Conservation (phyloP, 352 stramenopile species). For the Globisporangium cystogenes region DNA sequence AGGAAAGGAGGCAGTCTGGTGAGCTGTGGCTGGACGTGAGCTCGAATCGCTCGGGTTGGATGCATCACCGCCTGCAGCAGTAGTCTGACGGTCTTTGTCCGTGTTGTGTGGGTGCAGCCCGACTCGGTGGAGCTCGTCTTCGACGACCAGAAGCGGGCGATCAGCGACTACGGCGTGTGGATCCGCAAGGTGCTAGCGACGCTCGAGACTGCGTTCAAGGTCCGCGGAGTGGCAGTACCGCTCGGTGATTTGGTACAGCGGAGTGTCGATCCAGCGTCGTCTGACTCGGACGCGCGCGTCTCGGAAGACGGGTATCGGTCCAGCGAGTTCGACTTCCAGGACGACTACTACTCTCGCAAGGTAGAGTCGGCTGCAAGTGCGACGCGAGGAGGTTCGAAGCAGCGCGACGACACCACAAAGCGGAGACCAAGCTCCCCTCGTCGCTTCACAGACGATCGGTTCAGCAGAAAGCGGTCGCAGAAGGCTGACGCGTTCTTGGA, state of each 20-base stretch:
- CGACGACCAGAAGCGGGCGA: slow-evolving; percentile 31
- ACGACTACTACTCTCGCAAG: slow-evolving; percentile 10
- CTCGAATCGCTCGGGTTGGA: not conserved
- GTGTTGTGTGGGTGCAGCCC: slow-evolving; percentile 1
- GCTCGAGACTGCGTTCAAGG: slow-evolving; percentile 26
- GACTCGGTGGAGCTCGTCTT: slow-evolving; percentile 34
- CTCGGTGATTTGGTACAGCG: not conserved
- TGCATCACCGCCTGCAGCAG: not conserved
- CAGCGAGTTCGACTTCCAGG: slow-evolving; percentile 12
- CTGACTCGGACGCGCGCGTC: not conserved
- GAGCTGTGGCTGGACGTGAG: not conserved
- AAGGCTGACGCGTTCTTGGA: slow-evolving; percentile 6
- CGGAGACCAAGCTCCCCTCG: not conserved
- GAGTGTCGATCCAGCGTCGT: not conserved
- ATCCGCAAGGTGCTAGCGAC: slow-evolving; percentile 25
- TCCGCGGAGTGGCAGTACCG: slow-evolving; percentile 20
- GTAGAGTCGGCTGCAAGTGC: not conserved
- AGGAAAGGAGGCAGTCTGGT: slow-evolving; percentile 39
- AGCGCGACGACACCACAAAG: not conserved
- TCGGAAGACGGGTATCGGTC: not conserved
- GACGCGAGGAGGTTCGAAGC: not conserved
- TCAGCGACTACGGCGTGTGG: slow-evolving; percentile 55
- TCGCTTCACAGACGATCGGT: not conserved
- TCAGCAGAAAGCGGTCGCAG: slow-evolving; percentile 3
- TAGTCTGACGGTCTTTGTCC: not conserved